Evolutionary conservation across 768 basidiomycete genomes (phyloP), one percentile per base, ranked within the genome.

Genomic region (Melanogaster broomeanus): DNA sequence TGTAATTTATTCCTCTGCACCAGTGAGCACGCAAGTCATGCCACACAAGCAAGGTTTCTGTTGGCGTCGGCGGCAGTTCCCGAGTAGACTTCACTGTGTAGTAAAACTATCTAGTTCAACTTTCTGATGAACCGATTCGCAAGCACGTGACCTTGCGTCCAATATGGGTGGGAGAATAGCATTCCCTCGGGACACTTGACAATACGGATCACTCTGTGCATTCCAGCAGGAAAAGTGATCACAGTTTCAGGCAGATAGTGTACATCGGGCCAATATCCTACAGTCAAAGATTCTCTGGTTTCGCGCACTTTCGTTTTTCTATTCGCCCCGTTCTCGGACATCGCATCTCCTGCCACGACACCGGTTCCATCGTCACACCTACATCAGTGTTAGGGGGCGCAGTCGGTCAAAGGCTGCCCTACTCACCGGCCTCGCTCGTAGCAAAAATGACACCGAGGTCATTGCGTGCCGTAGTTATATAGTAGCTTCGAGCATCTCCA

Each of bases 391-490:
- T 49, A 44, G 48, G 19, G 48, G 28, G 48, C 35, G 39, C 9
- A 46, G 52, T 25, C 42, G 21, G 16, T 16, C 13, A 39, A 4
- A 6, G 25, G 10, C 13, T 24, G n/a, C 19, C 38, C 11, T 44
- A 73, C 77, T 60, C 61, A 83, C 91, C 90, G 42, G 87, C 85
- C 72, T 93, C 92, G 66, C 89, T 90, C 7, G 86, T 88, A 11
- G 93, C 93, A 66, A 90, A 94, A 46, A 95, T 87, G 9, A 96
- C 93, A 0, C 94, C 93, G 4, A 96, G 80, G 58, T 94, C 88
- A 65, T 94, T 94, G 37, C 90, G 76, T 7, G 90, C 93, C 3
- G 93, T 96, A 0, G 93, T 91, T 25, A 96, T 79, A 73, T 92
- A 95, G 71, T 96, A 96, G 60, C 88, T 92, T 39, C 91, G 83